phyloP scores from a whole-genome alignment of 768 basidiomycete genomes.

The Suillus clintonianus region DNA sequence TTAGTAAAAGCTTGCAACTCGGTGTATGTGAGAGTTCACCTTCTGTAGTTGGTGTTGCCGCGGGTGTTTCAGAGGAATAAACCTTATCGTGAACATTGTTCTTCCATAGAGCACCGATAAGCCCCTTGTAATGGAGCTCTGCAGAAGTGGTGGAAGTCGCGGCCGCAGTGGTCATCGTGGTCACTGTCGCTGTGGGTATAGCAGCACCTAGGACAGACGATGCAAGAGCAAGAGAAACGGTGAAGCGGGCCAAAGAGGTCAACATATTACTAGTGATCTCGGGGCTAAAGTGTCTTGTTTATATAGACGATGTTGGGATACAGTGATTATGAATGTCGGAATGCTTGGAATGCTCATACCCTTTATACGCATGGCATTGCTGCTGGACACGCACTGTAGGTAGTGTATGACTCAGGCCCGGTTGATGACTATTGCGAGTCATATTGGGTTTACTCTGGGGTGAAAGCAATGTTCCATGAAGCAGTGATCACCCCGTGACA shows the following conservation, averaged over 20 bases:
- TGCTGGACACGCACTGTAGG: neutral
- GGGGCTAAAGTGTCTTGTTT: neutral
- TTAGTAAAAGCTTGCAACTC: neutral
- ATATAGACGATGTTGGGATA: neutral
- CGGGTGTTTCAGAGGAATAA: slow-evolving; percentile 5
- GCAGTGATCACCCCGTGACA: neutral
- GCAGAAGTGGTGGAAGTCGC: neutral
- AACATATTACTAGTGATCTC: neutral
- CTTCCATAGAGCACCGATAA: slow-evolving; percentile 17
- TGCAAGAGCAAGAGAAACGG: neutral
- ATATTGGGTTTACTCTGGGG: neutral
- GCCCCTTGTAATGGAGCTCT: neutral
- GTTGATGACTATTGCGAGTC: neutral
- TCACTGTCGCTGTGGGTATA: neutral
- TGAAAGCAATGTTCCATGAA: neutral
- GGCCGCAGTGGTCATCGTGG: neutral
- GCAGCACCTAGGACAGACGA: neutral
- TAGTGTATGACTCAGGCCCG: neutral
- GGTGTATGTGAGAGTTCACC: neutral
- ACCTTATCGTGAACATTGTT: slow-evolving; percentile 22
- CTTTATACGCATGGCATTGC: neutral
- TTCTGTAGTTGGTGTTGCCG: neutral
- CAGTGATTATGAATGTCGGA: neutral
- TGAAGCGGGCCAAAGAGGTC: neutral
- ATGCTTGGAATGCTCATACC: neutral